Evolutionary conservation across 2,329 filamentous ascomycete species (phyloP), one percentile per base, ranked within the genome.

Genomic region (Lachnellula hyalina): DNA sequence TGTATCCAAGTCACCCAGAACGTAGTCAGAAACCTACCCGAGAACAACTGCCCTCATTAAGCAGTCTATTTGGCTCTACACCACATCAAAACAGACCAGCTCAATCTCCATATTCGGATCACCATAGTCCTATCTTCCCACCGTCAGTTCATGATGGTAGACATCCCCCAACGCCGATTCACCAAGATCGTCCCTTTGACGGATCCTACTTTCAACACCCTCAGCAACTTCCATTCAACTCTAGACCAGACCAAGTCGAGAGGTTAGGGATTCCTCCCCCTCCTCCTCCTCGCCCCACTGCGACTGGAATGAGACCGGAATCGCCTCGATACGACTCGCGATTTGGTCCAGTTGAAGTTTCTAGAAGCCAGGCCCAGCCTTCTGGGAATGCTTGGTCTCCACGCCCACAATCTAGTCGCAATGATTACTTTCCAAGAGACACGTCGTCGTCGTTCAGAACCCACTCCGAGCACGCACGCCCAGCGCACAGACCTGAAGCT

Each of bases 11-110:
- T 45, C 57, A 49, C 7, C 59, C 59, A 52, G 58, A 66, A 35
- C 42, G 48, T 6, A 34, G 42, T 38, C 55, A 60, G 23, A 63
- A 64, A 12, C 41, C 57, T 34, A 50, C 58, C 25, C 59, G 67
- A 61, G 67, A 70, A 58, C 62, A 63, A 25, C 58, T 70, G 3
- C 68, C 68, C 44, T 62, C 68, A 14, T 51, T 70, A 42, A 70
- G 65, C 51, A 69, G 67, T 55, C 47, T 70, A 7, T 68, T 70
- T 63, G 64, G 56, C 15, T 60, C 65, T 23, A 46, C 60, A 46
- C 36, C 59, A 51, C 58, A 59, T 45, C 61, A 53, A 52, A 55
- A 32, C 36, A 56, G 59, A 42, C 60, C 63, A 23, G 53, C 60
- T 46, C 61, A 60, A 38, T 65, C 66, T n/a, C 61, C 67, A 34